Base-by-base conservation (phyloP, 176 grass and related monocot species). In the Oryza nivara region DNA sequence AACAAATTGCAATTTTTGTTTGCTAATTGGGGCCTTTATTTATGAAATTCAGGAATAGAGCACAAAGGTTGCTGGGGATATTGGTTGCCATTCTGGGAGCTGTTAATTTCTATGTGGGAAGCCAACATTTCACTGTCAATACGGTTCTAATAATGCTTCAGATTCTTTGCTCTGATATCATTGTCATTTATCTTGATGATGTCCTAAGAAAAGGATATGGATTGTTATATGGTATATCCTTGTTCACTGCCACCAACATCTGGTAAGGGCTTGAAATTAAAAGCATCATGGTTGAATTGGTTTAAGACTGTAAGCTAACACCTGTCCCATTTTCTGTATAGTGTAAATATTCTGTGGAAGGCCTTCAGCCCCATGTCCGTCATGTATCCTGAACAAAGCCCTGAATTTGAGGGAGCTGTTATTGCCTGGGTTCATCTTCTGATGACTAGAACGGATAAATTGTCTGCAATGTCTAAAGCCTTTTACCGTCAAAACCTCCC, bases 171-270 rank as follows among this genome's bases (percentile, higher is more conserved):
- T 73, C 56, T 51, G 71, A 40, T 54, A 68, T 76, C 1, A 14
- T 76, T 51, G 61, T 76, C 45, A 76, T 84, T 75, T 84, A 76
- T 84, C 46, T 84, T 48, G 82, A 84, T 17, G 82, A 76, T 15
- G 10, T 76, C 15, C 61, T 84, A 67, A 61, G 76, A 54, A 84
- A 84, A 60, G 82, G 82, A 68, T 84, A 76, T 75, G 82, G 82
- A 15, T 32, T 84, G 45, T 60, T 61, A 14, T 28, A 72, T 40
- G 14, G 70, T 68, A 43, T 76, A 25, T 67, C 72, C n/a, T 67
- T 84, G 70, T 68, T 68, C 43, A 84, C 72, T 51, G 72, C 82
- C 26, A 36, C 72, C 16, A 68, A 38, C 63, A 84, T 75, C 13
- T 84, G 82, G 72, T 84, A 67, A 84, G 58, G 0, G 9, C 5